A percentile compares a stretch with the other conserved stretches of the same genome.
Conservation (phyloP, 306 rosid species). For the Medicago lupulina region DNA sequence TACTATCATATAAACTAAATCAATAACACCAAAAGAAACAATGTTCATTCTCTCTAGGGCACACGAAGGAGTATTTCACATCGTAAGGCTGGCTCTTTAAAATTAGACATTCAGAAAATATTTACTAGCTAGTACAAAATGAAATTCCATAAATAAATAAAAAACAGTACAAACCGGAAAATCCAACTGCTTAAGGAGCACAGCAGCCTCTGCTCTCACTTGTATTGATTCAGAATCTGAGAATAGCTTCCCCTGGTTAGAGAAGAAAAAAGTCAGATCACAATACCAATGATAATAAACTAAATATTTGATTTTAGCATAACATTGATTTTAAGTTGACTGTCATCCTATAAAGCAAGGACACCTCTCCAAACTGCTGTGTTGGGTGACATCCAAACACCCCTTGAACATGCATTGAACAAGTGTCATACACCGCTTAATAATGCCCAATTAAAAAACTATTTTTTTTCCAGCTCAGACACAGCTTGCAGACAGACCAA, state of each 20-base stretch:
- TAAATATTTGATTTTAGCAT: conserved; percentile 24
- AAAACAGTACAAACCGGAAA: conserved; percentile 70
- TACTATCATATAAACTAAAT: conserved; percentile 42
- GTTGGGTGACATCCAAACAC: neutral
- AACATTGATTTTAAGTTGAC: conserved; percentile 27
- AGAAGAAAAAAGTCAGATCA: conserved; percentile 43
- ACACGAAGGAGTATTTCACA: conserved; percentile 12
- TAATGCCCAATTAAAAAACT: neutral
- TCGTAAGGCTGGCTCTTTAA: conserved; percentile 1
- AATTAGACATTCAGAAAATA: conserved; percentile 34
- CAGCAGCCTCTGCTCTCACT: conserved; percentile 94
- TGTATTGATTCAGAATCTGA: conserved; percentile 93
- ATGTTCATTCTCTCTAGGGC: neutral
- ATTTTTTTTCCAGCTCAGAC: neutral
- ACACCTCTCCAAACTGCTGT: neutral
- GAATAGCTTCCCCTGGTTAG: conserved; percentile 82
- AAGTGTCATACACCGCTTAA: neutral
- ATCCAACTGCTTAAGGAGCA: conserved; percentile 91
- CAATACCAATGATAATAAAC: conserved; percentile 24
- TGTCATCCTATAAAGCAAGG: neutral
- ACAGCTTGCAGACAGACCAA: neutral
- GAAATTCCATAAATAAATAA: neutral
- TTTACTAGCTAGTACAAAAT: conserved; percentile 11
- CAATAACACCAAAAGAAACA: conserved; percentile 16
- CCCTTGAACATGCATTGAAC: neutral